phyloP scores from a whole-genome alignment of 2,329 filamentous ascomycete species.

The Aspergillus clavatus region DNA sequence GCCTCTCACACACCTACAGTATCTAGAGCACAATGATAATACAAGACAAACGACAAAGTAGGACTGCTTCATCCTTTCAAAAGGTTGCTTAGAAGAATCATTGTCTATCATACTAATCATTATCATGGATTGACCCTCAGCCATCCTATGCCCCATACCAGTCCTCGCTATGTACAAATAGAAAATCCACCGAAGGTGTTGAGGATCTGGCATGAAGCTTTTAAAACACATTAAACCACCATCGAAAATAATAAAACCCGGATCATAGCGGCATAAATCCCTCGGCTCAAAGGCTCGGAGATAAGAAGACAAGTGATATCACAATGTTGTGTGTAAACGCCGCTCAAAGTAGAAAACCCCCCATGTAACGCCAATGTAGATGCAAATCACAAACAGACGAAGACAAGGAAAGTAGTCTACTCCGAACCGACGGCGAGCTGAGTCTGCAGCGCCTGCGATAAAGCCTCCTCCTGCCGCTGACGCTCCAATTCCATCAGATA shows the following conservation, averaged over 20 bases:
- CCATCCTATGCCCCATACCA: constrained; percentile 4
- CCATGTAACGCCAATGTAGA: constrained; percentile 15
- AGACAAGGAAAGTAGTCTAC: too few relatives aligned
- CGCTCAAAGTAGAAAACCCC: constrained; percentile 16
- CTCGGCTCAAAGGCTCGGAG: constrained; percentile 4
- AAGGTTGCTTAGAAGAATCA: neutral
- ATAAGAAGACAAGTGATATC: constrained; percentile 7
- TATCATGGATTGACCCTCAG: constrained; percentile 10
- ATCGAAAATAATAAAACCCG: constrained; percentile 5
- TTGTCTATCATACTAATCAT: constrained; percentile 19
- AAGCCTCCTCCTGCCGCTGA: constrained; percentile 58
- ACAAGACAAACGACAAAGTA: too few relatives aligned
- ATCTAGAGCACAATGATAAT: too few relatives aligned
- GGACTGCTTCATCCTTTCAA: too few relatives aligned
- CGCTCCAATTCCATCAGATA: constrained; percentile 70
- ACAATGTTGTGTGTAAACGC: constrained; percentile 14
- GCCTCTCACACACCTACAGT: too few relatives aligned
- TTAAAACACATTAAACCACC: constrained; percentile 6
- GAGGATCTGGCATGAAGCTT: constrained; percentile 8
- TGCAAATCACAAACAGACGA: constrained; percentile 11
- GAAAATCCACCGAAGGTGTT: neutral
- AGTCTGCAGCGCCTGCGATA: constrained; percentile 42
- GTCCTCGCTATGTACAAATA: constrained; percentile 16
- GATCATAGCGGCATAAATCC: constrained; percentile 18
- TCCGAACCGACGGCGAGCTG: constrained; percentile 26